Percentiles rank a stretch among this genome's conserved stretches.
These are phyloP conservation scores for Cyberlindnera euphorbiae DNA, from an alignment of 805 yeast species.

Conservation along the genomic window DNA sequence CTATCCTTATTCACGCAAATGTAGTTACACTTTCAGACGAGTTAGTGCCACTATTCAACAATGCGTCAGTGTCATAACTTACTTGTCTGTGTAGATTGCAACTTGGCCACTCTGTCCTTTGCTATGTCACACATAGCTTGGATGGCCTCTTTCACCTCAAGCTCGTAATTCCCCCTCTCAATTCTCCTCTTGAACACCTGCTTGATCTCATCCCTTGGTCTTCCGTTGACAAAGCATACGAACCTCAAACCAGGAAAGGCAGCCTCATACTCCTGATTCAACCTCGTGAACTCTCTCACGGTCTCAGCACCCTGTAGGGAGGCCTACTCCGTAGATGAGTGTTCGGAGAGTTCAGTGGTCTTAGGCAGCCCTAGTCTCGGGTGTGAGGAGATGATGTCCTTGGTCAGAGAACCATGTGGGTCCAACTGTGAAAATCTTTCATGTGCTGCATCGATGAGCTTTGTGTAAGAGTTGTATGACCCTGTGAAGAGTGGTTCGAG, in stretches of 20 bases:
- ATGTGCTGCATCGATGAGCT: slow-evolving; percentile 18
- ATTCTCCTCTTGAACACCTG: slow-evolving; percentile 57
- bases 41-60: no score
- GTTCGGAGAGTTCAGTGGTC: slow-evolving; percentile 46
- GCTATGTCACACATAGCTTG: slow-evolving; percentile 94
- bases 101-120: slow-evolving; percentile 61
- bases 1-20: no score
- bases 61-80: slow-evolving; percentile 18
- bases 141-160: slow-evolving; percentile 65
- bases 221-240: slow-evolving; percentile 86
- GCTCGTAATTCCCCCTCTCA: slow-evolving; percentile 41
- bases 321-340: slow-evolving; percentile 69
- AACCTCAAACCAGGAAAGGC: slow-evolving; percentile 69
- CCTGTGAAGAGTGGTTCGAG: slow-evolving; percentile 14
- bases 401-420: slow-evolving; percentile 13
- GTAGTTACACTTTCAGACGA: no score
- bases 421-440: slow-evolving; percentile 11
- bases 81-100: slow-evolving; percentile 32
- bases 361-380: slow-evolving; percentile 78
- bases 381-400: slow-evolving; percentile 77
- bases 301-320: slow-evolving; percentile 53
- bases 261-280: slow-evolving; percentile 61
- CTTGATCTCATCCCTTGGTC: slow-evolving; percentile 64
- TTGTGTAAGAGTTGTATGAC: slow-evolving; percentile 9
- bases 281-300: slow-evolving; percentile 36